Evolutionary conservation across 176 grass and related monocot species (phyloP).

Genomic region (Oryza meyeriana): DNA sequence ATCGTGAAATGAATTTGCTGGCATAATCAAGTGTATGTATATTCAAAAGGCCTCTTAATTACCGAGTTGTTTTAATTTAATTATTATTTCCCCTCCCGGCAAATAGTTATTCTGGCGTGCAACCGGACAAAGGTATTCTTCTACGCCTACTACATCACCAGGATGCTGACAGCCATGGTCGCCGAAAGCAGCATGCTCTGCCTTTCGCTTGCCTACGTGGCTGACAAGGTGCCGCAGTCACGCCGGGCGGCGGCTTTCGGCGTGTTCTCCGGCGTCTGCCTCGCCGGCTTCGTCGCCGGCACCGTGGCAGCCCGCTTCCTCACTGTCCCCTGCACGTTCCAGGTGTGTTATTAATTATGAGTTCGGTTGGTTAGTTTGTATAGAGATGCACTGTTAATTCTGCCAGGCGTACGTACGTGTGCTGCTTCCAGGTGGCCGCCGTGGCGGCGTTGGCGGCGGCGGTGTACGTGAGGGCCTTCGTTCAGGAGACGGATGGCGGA

Average conservation of each 20-base stretch:
- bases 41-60: background rate
- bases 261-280: constrained; percentile 50
- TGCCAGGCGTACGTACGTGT: background rate
- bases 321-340: constrained; percentile 25
- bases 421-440: constrained; percentile 31
- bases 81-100: background rate
- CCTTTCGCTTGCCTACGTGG: constrained; percentile 69
- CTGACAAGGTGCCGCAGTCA: constrained; percentile 34
- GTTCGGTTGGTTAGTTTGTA: background rate
- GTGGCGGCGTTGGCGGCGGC: constrained; percentile 23
- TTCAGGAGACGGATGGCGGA: constrained; percentile 50
- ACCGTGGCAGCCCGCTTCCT: constrained; percentile 50
- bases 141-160: constrained; percentile 53
- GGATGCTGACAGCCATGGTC: constrained; percentile 51
- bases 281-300: constrained; percentile 40
- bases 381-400: background rate
- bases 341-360: background rate
- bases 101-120: constrained; percentile 55
- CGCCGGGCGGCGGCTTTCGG: constrained; percentile 43
- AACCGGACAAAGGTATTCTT: constrained; percentile 42
- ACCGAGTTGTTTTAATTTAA: background rate
- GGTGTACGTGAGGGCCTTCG: constrained; percentile 60
- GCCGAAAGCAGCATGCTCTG: constrained; percentile 56
- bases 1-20: background rate
- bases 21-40: background rate